Base-by-base conservation (phyloP, 371 early-diverging fungal genomes). In the Lichtheimia ramosa region DNA sequence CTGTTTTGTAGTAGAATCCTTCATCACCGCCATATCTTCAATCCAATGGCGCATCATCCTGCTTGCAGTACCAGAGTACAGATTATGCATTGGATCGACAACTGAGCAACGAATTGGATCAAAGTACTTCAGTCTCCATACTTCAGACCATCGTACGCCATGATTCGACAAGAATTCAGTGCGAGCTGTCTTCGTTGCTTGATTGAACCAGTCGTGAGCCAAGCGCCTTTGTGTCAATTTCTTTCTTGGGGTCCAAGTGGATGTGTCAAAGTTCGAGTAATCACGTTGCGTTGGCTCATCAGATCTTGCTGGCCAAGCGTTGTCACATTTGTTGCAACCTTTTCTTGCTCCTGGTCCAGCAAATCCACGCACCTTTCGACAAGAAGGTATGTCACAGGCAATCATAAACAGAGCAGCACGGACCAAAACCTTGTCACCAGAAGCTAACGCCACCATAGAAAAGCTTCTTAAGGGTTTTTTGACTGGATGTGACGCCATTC, bases 41-140 rank as follows among this genome's bases (percentile, higher is more conserved):
- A 41, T 41, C 56, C 56, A 24, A 12, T 3, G 23, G 21, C 16
- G 12, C n/a, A 24, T 46, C 56, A 59, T 42, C 13, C 42, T 15
- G 48, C 56, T 52, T 13, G 42, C 39, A 13, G 56, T 56, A 4
- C 62, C 62, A 1, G 56, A 43, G 8, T 7, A 54, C 0, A 53
- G n/a, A 24, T 58, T 63, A 18, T 58, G 63, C 63, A 63, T 63
- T 0, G 54, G 54, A 46, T 58, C 58, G 4, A 53, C n/a, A n/a
- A 54, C 24, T 20, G 58, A n/a, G 49, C 43, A 54, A 6, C 48
- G 5, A 5, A 58, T 20, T 3, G 42, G 3, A 42, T 63, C 58
- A 27, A 52, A 56, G 18, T 62, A 62, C 10, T 21, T 43, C 2
- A 56, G 25, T 5, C 40, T 1, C 18, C 51, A 52, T n/a, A 62